A percentile compares a stretch with the other conserved stretches of the same genome.
Evolutionary conservation across 2,329 filamentous ascomycete species (phyloP).

Genomic region (Hymenoscyphus fraxineus): DNA sequence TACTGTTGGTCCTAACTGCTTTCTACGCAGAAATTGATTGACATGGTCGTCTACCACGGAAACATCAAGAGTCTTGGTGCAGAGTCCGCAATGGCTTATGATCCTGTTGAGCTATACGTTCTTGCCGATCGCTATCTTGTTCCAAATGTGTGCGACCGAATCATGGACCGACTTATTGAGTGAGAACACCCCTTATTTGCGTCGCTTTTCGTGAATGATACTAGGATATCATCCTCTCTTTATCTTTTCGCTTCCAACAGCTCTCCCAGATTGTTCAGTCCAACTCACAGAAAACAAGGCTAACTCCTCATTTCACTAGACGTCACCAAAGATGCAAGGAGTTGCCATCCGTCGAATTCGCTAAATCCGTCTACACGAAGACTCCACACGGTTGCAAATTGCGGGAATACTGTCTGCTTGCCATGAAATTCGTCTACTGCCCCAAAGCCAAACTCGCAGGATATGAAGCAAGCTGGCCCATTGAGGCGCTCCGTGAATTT

Average conservation of each 20-base stretch:
- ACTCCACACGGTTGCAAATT: background rate
- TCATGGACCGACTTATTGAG: background rate
- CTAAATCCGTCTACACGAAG: background rate
- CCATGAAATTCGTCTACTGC: background rate
- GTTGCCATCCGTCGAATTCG: background rate
- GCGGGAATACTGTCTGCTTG: background rate
- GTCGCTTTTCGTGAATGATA: background rate
- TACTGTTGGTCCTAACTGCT: background rate
- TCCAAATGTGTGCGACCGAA: background rate
- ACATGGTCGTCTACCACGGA: background rate
- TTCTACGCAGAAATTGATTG: background rate
- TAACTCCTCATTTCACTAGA: background rate
- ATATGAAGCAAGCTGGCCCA: background rate
- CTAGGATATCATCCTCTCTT: background rate
- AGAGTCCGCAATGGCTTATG: background rate
- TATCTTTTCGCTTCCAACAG: no score
- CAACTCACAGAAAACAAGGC: background rate
- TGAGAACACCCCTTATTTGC: background rate
- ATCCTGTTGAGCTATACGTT: background rate
- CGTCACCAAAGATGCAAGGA: background rate
- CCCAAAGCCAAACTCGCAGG: background rate
- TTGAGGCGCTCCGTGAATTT: no score
- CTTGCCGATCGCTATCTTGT: background rate
- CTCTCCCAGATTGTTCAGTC: no score
- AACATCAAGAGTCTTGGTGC: background rate